phyloP scores from a whole-genome alignment of 176 grass and related monocot species.

The Oryza meyeriana region DNA sequence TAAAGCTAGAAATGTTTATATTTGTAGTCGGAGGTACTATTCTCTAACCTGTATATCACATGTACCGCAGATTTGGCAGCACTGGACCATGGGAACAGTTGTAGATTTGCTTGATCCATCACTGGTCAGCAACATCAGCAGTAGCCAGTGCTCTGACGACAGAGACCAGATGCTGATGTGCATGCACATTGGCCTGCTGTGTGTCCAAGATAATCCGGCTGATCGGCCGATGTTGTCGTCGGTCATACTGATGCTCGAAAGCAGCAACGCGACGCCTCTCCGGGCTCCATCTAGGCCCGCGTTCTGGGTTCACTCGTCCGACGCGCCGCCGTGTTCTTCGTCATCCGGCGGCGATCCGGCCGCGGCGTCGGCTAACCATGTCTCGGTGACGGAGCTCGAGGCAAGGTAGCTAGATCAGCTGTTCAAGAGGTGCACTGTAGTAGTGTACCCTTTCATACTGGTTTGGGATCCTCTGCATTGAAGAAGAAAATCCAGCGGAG shows the following conservation, averaged over 20 bases:
- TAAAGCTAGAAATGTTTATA: too few relatives aligned
- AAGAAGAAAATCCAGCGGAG: too few relatives aligned
- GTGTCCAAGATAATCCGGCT: neutral
- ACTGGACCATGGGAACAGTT: slow-evolving; percentile 24
- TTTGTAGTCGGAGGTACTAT: too few relatives aligned
- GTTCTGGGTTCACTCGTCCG: neutral
- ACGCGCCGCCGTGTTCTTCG: neutral
- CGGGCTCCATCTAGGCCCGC: neutral
- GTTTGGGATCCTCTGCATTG: too few relatives aligned
- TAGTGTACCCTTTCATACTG: too few relatives aligned
- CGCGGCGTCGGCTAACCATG: too few relatives aligned
- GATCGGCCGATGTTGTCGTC: slow-evolving; percentile 38
- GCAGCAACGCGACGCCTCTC: slow-evolving; percentile 10
- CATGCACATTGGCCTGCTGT: slow-evolving; percentile 21
- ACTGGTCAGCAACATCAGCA: neutral
- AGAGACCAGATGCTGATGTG: slow-evolving; percentile 3
- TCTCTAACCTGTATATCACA: too few relatives aligned
- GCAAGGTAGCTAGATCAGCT: too few relatives aligned
- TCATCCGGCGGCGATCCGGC: neutral
- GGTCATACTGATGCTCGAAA: slow-evolving; percentile 18
- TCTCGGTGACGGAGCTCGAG: too few relatives aligned
- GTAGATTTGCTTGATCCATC: neutral
- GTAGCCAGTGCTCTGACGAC: neutral
- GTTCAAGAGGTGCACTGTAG: too few relatives aligned
- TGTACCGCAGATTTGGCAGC: slow-evolving; percentile 21